Evolutionary conservation across 768 basidiomycete genomes (phyloP).

Genomic region (Lactarius sanguifluus): DNA sequence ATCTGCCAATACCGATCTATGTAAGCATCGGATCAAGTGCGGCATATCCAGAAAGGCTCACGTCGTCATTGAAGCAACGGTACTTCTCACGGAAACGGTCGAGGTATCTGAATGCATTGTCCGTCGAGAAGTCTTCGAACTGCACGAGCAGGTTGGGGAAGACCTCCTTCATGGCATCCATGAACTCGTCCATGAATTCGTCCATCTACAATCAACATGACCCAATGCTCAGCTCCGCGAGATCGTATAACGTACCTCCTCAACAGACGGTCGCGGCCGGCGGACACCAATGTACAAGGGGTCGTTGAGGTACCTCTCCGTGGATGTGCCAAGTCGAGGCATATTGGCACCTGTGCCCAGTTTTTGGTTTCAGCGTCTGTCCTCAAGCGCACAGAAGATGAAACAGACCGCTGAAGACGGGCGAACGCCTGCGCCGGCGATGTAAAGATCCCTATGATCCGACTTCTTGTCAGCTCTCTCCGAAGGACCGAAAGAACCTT

Average conservation of each 20-base stretch:
- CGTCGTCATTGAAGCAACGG: constrained; percentile 84
- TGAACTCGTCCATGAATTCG: constrained; percentile 92
- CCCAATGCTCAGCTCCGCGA: constrained; percentile 35
- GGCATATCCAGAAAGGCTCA: constrained; percentile 46
- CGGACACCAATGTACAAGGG: constrained; percentile 88
- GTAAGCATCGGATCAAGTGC: background rate
- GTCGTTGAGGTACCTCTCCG: constrained; percentile 73
- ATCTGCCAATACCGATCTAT: constrained; percentile 14
- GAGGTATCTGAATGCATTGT: constrained; percentile 87
- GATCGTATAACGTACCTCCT: constrained; percentile 33
- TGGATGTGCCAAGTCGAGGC: constrained; percentile 90
- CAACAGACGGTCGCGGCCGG: constrained; percentile 31
- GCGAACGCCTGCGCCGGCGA: constrained; percentile 52
- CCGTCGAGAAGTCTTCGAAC: constrained; percentile 92
- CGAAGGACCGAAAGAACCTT: background rate
- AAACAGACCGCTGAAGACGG: constrained; percentile 61
- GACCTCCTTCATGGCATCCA: constrained; percentile 69
- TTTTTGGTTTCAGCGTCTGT: background rate
- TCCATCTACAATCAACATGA: constrained; percentile 60
- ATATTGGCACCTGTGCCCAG: constrained; percentile 52
- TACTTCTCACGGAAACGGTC: constrained; percentile 71
- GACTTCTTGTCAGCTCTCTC: constrained; percentile 15
- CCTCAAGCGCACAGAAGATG: constrained; percentile 4
- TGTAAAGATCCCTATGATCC: constrained; percentile 18
- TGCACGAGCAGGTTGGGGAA: constrained; percentile 87